Evolutionary conservation across 805 yeast genomes (phyloP), one percentile per base, ranked within the genome.

Genomic region (Candida wancherniae): DNA sequence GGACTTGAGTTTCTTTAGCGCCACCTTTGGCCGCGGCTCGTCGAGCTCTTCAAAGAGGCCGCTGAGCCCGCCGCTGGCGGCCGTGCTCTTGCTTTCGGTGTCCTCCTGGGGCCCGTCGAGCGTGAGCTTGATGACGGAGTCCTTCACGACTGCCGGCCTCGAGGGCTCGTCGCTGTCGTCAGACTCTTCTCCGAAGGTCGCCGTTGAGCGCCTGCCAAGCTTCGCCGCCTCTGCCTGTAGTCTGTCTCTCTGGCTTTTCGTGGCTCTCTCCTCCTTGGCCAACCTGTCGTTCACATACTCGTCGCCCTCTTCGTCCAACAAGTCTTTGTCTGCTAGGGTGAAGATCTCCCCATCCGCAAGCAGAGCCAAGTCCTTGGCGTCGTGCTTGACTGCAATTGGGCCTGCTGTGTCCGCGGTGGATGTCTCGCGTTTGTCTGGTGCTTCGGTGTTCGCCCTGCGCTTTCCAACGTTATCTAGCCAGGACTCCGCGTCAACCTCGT

Each of bases 321-420:
- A 38, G 14, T 55, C 53, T n/a, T 51, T 43, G 40, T 78, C 84
- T 28, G 74, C 68, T 29, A 82, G 57, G 0, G 87, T 81, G 30
- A 83, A 56, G 3, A 80, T 60, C 1, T 63, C 72, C 5, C 65
- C 61, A n/a, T 56, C 67, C 4, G 57, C 50, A 1, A 68, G 42
- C 9, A 50, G 46, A 3, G 47, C 42, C 8, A 77, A 46, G n/a
- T 67, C 69, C n/a, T 48, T 47, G 8, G 58, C 22, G 19, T 55
- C 52, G 48, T 77, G 83, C 0, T 66, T 71, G 3, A 78, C 60
- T 22, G 58, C 60, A 10, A 71, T 31, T 11, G 9, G 25, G 9
- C 8, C 11, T 11, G 22, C n/a, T 5, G 9, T 11, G 6, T 17
- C 15, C 5, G 14, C 20, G n/a, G n/a, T 19, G 6, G 11, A 5